These are phyloP conservation scores for Brettanomyces custersianus DNA, from an alignment of 805 yeast species.

Conservation along the genomic window DNA sequence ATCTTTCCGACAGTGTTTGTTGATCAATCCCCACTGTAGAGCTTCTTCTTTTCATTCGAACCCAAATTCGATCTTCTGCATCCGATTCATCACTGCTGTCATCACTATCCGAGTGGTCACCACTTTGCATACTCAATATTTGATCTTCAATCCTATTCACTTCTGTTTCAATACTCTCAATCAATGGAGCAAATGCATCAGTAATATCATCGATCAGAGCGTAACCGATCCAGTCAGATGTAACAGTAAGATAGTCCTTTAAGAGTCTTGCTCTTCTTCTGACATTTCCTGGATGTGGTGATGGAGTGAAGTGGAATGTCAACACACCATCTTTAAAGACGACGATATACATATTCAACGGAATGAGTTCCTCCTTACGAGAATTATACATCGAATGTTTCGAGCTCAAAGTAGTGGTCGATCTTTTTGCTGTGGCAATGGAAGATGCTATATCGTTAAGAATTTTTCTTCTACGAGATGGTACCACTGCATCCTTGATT, in stretches of 20 bases:
- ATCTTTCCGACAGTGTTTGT: slow-evolving; percentile 14
- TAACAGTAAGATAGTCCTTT: slow-evolving; percentile 79
- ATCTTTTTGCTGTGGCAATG: slow-evolving; percentile 4
- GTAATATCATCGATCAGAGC: slow-evolving; percentile 95
- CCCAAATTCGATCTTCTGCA: slow-evolving; percentile 29
- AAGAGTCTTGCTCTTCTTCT: slow-evolving; percentile 85
- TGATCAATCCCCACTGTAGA: slow-evolving; percentile 21
- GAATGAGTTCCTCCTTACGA: slow-evolving; percentile 57
- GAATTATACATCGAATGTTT: slow-evolving; percentile 12
- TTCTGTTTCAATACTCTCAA: slow-evolving; percentile 87
- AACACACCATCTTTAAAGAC: slow-evolving; percentile 87
- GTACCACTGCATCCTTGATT: slow-evolving; percentile 8
- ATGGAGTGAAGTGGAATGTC: slow-evolving; percentile 89
- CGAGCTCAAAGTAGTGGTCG: slow-evolving; percentile 8
- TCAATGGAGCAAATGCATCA: slow-evolving; percentile 96
- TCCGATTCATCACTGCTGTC: slow-evolving; percentile 33
- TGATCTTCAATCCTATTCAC: slow-evolving; percentile 93
- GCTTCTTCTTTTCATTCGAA: slow-evolving; percentile 20
- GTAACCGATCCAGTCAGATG: slow-evolving; percentile 95
- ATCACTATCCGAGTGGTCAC: slow-evolving; percentile 36
- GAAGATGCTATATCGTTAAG: neutral
- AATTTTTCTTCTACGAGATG: neutral
- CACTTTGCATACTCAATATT: slow-evolving; percentile 78
- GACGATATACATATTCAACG: slow-evolving; percentile 85
- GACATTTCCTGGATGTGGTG: slow-evolving; percentile 94